Evolutionary conservation across 1,139 yeast species (phyloP), one percentile per base, ranked within the genome.

Genomic region (Diutina sp.): DNA sequence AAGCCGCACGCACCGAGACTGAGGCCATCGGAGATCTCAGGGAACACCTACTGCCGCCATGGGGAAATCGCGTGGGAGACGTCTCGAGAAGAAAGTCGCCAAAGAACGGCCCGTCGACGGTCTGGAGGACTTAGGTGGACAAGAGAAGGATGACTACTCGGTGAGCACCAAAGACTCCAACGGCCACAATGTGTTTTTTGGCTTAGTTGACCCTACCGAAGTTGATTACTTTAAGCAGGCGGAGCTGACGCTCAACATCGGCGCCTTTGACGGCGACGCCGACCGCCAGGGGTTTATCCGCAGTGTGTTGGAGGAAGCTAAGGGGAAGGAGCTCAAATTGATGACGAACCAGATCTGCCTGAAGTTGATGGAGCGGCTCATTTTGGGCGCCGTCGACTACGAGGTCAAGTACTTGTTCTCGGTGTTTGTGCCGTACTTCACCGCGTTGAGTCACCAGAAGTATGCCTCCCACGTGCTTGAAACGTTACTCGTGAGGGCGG

Each of bases 261-360:
- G 90, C 68, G 86, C 95, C 0, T 90, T 93, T 66, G 90, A 83
- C 46, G 74, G 78, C 18, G 75, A 79, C 1, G 96, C 88, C 58
- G 97, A 90, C 61, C 81, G 85, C 63, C 70, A 69, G 4, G 85
- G 87, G 1, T 90, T 91, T 66, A 83, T 90, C 35, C 69, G 77
- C 11, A 85, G 91, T 62, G 91, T 90, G 5, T 77, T 88, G 61
- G 96, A 87, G 62, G 99, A 93, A 72, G 82, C 91, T 38, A 78
- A 79, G 58, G 97, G 97, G 6, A 90, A 91, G 64, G 99, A 93
- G 69, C 74, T 95, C 63, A 93, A 93, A 69, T 77, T 93, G 55
- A 97, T 89, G 9, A 91, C 97, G 4, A 91, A 93, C 66, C 98
- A 91, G 66, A 89, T 91, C 58, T 90, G 97, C 66, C 91, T 98